Evolutionary conservation across 257 asterid species (phyloP).

Genomic region (Knoxia roxburghii): DNA sequence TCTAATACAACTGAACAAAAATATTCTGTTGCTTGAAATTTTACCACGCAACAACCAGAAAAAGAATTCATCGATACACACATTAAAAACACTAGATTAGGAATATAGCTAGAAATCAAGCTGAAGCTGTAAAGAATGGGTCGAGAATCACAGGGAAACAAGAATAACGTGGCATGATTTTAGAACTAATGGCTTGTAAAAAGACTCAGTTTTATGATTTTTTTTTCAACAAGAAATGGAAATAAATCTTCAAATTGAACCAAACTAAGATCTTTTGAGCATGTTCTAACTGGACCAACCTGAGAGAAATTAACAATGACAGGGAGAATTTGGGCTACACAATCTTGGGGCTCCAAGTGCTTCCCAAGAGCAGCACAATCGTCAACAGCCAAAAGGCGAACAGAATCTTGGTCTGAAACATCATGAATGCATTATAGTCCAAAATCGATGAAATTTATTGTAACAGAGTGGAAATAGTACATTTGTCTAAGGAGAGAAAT

Average conservation of each 20-base stretch:
- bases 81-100: not conserved
- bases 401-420: slow-evolving; percentile 41
- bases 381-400: slow-evolving; percentile 40
- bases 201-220: no score
- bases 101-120: not conserved
- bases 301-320: slow-evolving; percentile 41
- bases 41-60: not conserved
- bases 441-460: slow-evolving; percentile 1
- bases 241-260: not conserved
- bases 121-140: not conserved
- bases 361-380: slow-evolving; percentile 40
- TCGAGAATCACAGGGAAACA: not conserved
- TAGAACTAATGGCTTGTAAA: not conserved
- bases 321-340: slow-evolving; percentile 36
- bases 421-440: slow-evolving; percentile 5
- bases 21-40: not conserved
- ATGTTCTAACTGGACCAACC: slow-evolving; percentile 20
- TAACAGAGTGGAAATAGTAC: not conserved
- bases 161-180: not conserved
- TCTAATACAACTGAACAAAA: not conserved
- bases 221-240: no score
- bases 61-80: not conserved
- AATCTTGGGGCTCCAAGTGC: slow-evolving; percentile 38
- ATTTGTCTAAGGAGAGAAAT: not conserved
- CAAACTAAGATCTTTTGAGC: not conserved